Conservation (phyloP, 2,329 filamentous ascomycete genomes). For the Penicillium sp. region DNA sequence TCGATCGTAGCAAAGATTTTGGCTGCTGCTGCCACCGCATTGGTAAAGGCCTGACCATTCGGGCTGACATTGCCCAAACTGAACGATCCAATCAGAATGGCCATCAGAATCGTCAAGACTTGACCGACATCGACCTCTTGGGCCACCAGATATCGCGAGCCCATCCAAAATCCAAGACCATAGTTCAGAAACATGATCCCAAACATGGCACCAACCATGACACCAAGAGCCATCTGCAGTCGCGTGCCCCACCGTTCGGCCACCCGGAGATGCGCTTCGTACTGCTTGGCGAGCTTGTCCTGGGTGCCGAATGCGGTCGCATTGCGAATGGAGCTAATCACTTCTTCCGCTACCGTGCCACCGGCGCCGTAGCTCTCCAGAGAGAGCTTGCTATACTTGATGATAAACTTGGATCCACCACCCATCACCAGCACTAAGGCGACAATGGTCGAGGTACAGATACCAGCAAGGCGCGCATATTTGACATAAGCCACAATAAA, state of each 20-base stretch:
- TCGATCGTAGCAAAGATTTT: slow-evolving; percentile 97
- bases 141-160: slow-evolving; percentile 65
- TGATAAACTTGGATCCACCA: slow-evolving; percentile 63
- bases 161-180: slow-evolving; percentile 82
- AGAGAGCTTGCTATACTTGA: slow-evolving; percentile 73
- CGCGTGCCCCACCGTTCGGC: slow-evolving; percentile 73
- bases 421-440: slow-evolving; percentile 76
- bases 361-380: slow-evolving; percentile 75
- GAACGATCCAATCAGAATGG: slow-evolving; percentile 89
- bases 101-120: slow-evolving; percentile 79
- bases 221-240: slow-evolving; percentile 63
- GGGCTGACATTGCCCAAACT: slow-evolving; percentile 82
- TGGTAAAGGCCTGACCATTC: slow-evolving; percentile 79
- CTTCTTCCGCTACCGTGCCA: slow-evolving; percentile 86
- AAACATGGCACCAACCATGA: slow-evolving; percentile 83
- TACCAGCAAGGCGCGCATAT: slow-evolving; percentile 89
- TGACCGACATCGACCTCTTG: slow-evolving; percentile 61
- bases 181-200: slow-evolving; percentile 80
- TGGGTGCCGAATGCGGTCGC: slow-evolving; percentile 90
- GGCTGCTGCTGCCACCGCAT: slow-evolving; percentile 70
- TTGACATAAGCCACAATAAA: slow-evolving; percentile 87
- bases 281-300: slow-evolving; percentile 80
- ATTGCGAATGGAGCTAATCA: slow-evolving; percentile 87
- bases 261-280: slow-evolving; percentile 65
- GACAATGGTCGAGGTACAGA: slow-evolving; percentile 73